These are phyloP conservation scores for Apophysomyces trapeziformis DNA, from an alignment of 371 early-diverging fungal species.

Conservation along the genomic window DNA sequence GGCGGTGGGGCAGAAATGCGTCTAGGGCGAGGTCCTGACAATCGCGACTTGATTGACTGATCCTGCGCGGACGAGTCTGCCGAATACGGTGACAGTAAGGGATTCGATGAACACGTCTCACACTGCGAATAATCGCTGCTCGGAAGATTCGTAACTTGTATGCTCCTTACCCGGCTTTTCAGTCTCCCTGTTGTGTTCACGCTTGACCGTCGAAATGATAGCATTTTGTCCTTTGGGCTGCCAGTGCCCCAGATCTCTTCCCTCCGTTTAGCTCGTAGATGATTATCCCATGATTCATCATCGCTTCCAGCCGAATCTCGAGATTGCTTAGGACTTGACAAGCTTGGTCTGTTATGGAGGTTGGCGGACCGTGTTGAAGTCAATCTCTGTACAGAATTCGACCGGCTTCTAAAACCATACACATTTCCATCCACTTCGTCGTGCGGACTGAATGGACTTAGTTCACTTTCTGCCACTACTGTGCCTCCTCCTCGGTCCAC, in stretches of 20 bases:
- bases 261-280: conserved; percentile 39
- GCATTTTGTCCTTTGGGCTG: conserved; percentile 16
- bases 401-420: conserved; percentile 23
- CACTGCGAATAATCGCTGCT: conserved; percentile 22
- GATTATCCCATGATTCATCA: conserved; percentile 45
- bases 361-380: conserved; percentile 4
- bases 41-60: conserved; percentile 18
- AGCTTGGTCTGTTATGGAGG: neutral
- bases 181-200: conserved; percentile 15
- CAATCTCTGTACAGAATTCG: conserved; percentile 11
- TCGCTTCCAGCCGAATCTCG: conserved; percentile 38
- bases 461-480: conserved; percentile 39
- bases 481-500: conserved; percentile 48
- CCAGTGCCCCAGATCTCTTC: conserved; percentile 43
- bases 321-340: neutral
- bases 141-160: conserved; percentile 37
- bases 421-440: conserved; percentile 43
- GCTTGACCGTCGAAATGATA: conserved; percentile 26
- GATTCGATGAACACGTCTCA: conserved; percentile 34
- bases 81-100: conserved; percentile 26
- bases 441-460: conserved; percentile 67
- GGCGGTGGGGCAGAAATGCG: conserved; percentile 56
- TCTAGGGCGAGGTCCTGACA: conserved; percentile 38
- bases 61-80: conserved; percentile 1
- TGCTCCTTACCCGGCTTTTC: conserved; percentile 14